Conservation (phyloP, 345 rosid genomes). For the Citrus mangshanensis region DNA sequence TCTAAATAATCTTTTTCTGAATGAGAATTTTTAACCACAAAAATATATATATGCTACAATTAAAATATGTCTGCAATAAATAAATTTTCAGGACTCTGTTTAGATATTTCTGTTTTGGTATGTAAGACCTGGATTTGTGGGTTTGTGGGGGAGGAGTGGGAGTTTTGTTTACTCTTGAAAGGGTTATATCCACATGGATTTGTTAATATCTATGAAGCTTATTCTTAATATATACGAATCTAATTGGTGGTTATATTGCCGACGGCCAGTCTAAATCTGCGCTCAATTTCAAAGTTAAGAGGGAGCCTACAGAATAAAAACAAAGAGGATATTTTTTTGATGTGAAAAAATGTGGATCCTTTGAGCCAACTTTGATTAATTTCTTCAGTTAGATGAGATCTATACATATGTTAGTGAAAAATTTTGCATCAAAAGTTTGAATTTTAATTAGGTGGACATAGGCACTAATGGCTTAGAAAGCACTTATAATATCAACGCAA, state of each 20-base stretch:
- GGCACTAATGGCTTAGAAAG: rapidly evolving
- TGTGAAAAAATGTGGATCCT: background rate
- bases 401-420: background rate
- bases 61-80: no score
- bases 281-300: background rate
- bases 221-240: no score
- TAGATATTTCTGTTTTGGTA: no score
- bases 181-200: background rate
- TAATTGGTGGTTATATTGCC: background rate
- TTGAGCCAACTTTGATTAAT: background rate
- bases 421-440: background rate
- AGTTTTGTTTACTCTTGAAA: no score
- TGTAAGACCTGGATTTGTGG: no score
- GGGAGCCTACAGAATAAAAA: background rate
- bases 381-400: background rate
- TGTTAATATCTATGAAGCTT: background rate
- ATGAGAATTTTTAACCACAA: no score
- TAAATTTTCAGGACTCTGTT: no score
- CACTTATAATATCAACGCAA: rapidly evolving
- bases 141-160: no score
- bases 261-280: background rate
- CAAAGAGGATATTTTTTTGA: no score
- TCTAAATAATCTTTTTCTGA: no score
- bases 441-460: background rate
- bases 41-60: no score